Evolutionary conservation across 441 rosid genomes (phyloP), one percentile per base, ranked within the genome.

Genomic region (Pelargonium citronellum): DNA sequence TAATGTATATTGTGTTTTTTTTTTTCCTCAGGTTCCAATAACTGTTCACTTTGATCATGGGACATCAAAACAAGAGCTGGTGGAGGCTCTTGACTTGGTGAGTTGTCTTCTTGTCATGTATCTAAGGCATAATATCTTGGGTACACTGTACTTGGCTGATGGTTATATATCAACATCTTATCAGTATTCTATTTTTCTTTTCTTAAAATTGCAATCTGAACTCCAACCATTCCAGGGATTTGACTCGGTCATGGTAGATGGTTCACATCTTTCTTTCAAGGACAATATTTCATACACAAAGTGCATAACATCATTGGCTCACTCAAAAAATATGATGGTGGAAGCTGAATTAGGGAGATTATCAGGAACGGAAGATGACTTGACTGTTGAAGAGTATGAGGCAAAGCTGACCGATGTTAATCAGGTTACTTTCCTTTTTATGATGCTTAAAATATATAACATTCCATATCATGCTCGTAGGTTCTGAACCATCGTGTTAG

Each of bases 11-110:
- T 15, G 27, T 60, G 24, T 15, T 1, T 55, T 12, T 61, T 73
- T 64, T 77, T 60, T 69, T 41, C 78, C 74, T 80, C 92, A 94
- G 99, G 99, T 91, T 78, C 97, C 99, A 3, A 83, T 94, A 71
- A 85, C 96, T 4, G 94, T 94, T 68, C 99, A 94, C 81, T 91
- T 91, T 77, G 99, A 94, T 79, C 99, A 94, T 74, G 99, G 97
- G 80, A 80, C 90, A 73, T 84, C 88, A 30, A 94, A 87, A 87
- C 81, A 83, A 71, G 99, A 94, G 73, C 86, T 94, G 30, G 73
- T 91, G 74, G 87, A 87, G 83, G 87, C 92, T 73, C 80, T 94
- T 72, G 90, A 89, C 70, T 79, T 86, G 84, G 99, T 94, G 77
- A 80, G 85, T 75, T 63, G 39, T 51, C 24, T 20, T 60, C 34